Evolutionary conservation across 768 basidiomycete genomes (phyloP).

Genomic region (Sporobolomyces roseus): DNA sequence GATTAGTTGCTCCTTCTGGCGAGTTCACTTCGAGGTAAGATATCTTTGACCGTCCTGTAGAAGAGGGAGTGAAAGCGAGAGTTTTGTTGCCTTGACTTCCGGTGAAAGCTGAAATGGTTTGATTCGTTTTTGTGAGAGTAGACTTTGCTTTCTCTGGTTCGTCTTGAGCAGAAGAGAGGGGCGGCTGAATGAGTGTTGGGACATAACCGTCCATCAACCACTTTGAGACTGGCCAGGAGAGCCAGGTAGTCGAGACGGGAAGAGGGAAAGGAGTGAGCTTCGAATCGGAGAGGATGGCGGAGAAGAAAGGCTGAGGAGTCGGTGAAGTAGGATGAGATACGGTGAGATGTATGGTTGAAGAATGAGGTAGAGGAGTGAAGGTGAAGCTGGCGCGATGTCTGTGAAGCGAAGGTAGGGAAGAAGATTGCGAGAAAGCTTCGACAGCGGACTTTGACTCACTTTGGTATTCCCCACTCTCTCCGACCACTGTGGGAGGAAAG

Average conservation of each 20-base stretch:
- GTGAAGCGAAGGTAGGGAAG: neutral
- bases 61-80: constrained; percentile 4
- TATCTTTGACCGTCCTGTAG: neutral
- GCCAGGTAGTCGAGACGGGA: constrained; percentile 22
- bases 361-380: neutral
- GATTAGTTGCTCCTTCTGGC: neutral
- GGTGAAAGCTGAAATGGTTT: constrained; percentile 1
- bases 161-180: neutral
- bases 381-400: constrained; percentile 25
- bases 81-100: constrained; percentile 8
- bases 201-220: constrained; percentile 8
- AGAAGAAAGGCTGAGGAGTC: constrained; percentile 20
- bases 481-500: constrained; percentile 4
- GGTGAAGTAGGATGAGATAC: constrained; percentile 20
- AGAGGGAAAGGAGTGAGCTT: constrained; percentile 19
- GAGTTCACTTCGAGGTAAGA: neutral
- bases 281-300: constrained; percentile 20
- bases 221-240: neutral
- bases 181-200: constrained; percentile 14
- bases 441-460: constrained; percentile 6
- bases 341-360: neutral
- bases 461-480: constrained; percentile 25
- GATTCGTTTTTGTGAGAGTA: neutral
- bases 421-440: neutral
- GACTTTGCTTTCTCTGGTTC: neutral